phyloP scores from a whole-genome alignment of 306 rosid species.

The Cicer bijugum region DNA sequence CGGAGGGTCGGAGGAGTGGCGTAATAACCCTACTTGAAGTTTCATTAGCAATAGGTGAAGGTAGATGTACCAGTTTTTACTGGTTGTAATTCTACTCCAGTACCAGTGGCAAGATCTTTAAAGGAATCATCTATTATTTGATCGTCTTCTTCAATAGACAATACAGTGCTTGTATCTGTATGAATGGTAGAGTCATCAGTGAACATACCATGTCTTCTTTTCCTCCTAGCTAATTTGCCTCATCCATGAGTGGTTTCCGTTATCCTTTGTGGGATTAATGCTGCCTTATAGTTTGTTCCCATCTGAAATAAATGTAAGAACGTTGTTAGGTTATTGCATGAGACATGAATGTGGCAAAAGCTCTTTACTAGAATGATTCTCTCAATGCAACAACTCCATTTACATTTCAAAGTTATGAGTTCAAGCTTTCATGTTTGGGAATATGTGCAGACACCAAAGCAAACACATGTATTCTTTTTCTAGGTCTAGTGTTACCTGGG shows the following conservation, averaged over 20 bases:
- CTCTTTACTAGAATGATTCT: slow-evolving; percentile 19
- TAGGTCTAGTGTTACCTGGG: slow-evolving; percentile 65
- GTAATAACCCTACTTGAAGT: slow-evolving; percentile 62
- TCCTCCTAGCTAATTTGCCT: slow-evolving; percentile 83
- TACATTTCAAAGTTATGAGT: neutral
- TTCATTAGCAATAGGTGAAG: slow-evolving; percentile 58
- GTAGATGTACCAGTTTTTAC: slow-evolving; percentile 34
- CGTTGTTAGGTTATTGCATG: slow-evolving; percentile 37
- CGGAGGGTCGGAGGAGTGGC: slow-evolving; percentile 78
- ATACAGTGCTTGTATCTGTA: slow-evolving; percentile 79
- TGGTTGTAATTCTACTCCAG: slow-evolving; percentile 65
- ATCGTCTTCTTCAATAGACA: slow-evolving; percentile 78
- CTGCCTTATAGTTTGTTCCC: slow-evolving; percentile 98
- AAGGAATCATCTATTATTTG: slow-evolving; percentile 49
- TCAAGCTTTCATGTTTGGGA: neutral
- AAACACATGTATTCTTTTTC: slow-evolving; percentile 1
- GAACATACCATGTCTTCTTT: slow-evolving; percentile 70
- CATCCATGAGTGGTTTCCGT: slow-evolving; percentile 92
- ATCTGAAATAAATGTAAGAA: slow-evolving; percentile 60
- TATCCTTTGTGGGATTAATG: slow-evolving; percentile 80
- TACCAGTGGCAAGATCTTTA: slow-evolving; percentile 32
- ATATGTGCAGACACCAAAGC: neutral
- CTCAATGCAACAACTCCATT: slow-evolving; percentile 13
- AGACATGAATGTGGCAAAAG: slow-evolving; percentile 25
- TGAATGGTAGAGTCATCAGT: slow-evolving; percentile 74